Evolutionary conservation across 129 eudicot genomes (phyloP), one percentile per base, ranked within the genome.

Genomic region (Chrysanthemum lavandulifolium): DNA sequence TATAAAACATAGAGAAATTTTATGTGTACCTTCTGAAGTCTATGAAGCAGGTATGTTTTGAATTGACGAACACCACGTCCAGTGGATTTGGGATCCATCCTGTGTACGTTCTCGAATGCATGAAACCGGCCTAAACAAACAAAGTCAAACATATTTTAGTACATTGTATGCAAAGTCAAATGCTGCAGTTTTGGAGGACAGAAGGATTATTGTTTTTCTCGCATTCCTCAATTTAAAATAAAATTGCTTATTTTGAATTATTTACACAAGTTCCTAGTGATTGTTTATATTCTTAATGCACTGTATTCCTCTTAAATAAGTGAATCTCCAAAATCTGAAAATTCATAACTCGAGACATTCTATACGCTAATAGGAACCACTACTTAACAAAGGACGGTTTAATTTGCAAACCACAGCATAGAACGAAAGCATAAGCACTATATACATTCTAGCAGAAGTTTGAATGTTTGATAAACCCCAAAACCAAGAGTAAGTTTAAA

Each of bases 51-150:
- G 78, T 88, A 90, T 21, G 99, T 95, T 86, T 95, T 95, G 73
- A 95, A 95, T 67, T 95, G 99, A 2, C 97, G 89, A 80, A 88
- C 96, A 52, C 97, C 96, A 53, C 99, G 89, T 27, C 99, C 97
- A 78, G 76, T 86, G 67, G 99, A 95, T 29, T 72, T 84, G 59
- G 82, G 77, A 67, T 95, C 99, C 97, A 84, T 88, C 75, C 85
- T 72, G 77, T 95, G 99, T 52, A 90, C 97, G 76, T 83, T 95
- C 82, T 95, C 99, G 54, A 95, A 86, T 73, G 99, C 99, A 85
- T 88, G 97, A 75, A 95, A 91, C 51, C 96, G 97, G 67, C 99
- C 99, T 95, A 69, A 60, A 74, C 18, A 65, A 71, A 71, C 18
- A 50, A 85, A 68, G 49, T 48, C 63, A 68, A 47, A 67, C 50